Conservation (phyloP, 441 rosid genomes). For the Viola pubescens region DNA sequence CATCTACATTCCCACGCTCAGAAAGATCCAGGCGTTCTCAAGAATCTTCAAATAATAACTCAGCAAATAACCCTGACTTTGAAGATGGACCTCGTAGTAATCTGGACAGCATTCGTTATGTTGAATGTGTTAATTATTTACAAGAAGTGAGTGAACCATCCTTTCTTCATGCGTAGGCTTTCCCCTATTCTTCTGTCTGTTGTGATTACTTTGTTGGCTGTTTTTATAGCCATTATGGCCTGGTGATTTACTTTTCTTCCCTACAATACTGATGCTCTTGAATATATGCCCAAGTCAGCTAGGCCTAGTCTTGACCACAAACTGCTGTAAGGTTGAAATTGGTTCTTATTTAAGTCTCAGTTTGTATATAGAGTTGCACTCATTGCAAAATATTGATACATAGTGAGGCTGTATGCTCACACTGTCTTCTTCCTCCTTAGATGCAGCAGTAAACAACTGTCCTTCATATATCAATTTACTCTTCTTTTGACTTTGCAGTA, state of each 20-base stretch:
- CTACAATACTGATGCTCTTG: neutral
- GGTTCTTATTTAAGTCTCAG: neutral
- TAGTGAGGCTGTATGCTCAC: neutral
- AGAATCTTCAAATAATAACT: conserved; percentile 49
- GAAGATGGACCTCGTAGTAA: conserved; percentile 94
- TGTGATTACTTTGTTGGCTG: conserved; percentile 7
- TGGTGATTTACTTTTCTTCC: neutral
- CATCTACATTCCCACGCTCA: conserved; percentile 94
- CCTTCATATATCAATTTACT: neutral
- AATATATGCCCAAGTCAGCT: neutral
- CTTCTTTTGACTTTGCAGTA: conserved; percentile 50
- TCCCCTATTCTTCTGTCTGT: neutral
- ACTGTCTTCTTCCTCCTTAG: neutral
- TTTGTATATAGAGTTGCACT: neutral
- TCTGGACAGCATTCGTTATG: conserved; percentile 68
- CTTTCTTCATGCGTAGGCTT: conserved; percentile 3
- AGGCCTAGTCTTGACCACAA: neutral
- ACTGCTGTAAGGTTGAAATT: neutral
- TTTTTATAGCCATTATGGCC: neutral
- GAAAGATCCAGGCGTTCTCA: conserved; percentile 75
- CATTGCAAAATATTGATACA: neutral
- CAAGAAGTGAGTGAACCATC: conserved; percentile 66
- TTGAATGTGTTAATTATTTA: conserved; percentile 75
- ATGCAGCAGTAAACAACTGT: neutral
- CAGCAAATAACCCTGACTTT: conserved; percentile 40